Base-by-base conservation (phyloP, 345 rosid genomes). In the Bruguiera parviflora region DNA sequence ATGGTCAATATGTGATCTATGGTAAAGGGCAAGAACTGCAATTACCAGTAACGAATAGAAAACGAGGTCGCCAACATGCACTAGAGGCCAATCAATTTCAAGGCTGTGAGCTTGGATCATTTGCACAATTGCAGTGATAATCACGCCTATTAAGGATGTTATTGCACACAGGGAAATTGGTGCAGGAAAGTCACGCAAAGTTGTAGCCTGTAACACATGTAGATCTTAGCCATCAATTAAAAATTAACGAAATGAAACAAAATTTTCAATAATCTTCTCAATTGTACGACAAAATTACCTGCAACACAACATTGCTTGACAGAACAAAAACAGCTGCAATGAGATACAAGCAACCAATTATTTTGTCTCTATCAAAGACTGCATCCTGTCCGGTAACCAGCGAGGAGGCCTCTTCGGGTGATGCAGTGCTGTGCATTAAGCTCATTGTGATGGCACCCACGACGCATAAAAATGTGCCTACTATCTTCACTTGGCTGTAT, bases 141-240 rank as follows among this genome's bases (percentile, higher is more conserved):
- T 22, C 58, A 84, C 86, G 46, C 98, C 99, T 3, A 92, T 78
- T 64, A 90, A 73, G 11, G 96, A 87, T 53, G 92, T 88, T 71
- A 87, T 77, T 20, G 90, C 95, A 71, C 84, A 85, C 69, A 92
- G 58, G 0, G 98, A 92, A 59, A 91, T 84, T 0, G 99, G 99
- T n/a, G 97, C 99, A 0, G 96, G 95, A 77, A 96, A 92, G 62
- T 88, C 88, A 10, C 74, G 81, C 79, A 92, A 71, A 39, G 96
- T 73, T 3, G 83, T 39, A 2, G 97, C 98, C 97, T 95, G 79
- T 18, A 22, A 31, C 56, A 65, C 25, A 27, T 2, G 22, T 10
- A 13, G 15, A 11, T 22, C 24, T 56, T 8, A 56, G 29, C 28
- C 28, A 56, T 56, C 16, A 15, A 6, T 55, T 56, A 27, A 22